phyloP scores from a whole-genome alignment of 352 stramenopile species.

The Globisporangium mamillatum region DNA sequence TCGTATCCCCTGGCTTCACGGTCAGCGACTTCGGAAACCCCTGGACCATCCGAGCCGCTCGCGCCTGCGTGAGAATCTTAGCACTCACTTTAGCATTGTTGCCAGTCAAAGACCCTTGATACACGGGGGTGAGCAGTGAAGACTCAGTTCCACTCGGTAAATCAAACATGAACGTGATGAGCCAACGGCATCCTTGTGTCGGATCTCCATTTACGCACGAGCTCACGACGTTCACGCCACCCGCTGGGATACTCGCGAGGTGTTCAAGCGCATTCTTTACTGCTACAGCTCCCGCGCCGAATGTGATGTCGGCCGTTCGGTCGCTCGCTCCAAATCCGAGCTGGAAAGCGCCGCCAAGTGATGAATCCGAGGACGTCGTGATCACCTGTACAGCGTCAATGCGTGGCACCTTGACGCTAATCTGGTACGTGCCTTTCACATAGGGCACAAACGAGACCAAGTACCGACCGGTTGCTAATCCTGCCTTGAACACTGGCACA shows the following conservation, averaged over 20 bases:
- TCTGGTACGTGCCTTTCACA: slow-evolving; percentile 87
- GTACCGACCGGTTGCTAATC: slow-evolving; percentile 68
- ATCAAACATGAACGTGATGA: slow-evolving; percentile 55
- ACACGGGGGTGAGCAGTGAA: slow-evolving; percentile 32
- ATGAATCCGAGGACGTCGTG: slow-evolving; percentile 38
- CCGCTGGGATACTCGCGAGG: slow-evolving; percentile 50
- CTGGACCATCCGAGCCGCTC: slow-evolving; percentile 32
- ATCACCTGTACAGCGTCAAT: slow-evolving; percentile 79
- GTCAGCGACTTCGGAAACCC: slow-evolving; percentile 69
- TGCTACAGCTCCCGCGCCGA: slow-evolving; percentile 29
- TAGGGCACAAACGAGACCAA: slow-evolving; percentile 85
- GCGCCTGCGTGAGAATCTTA: slow-evolving; percentile 31
- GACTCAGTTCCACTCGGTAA: slow-evolving; percentile 7
- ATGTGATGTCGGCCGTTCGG: slow-evolving; percentile 54
- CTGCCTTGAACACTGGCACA: slow-evolving; percentile 69
- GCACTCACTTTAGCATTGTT: slow-evolving; percentile 56
- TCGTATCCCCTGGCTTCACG: slow-evolving; percentile 49
- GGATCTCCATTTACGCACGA: slow-evolving; percentile 41
- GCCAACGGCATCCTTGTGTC: slow-evolving; percentile 63
- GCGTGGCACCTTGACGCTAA: slow-evolving; percentile 79
- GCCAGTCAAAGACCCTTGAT: slow-evolving; percentile 59
- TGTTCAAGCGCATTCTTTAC: slow-evolving; percentile 65
- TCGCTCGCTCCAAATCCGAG: slow-evolving; percentile 47
- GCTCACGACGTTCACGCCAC: slow-evolving; percentile 25
- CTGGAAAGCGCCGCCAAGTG: slow-evolving; percentile 62